These are phyloP conservation scores for Dothideomycetes sp. DNA, from an alignment of 2,329 filamentous ascomycete species.

Conservation along the genomic window DNA sequence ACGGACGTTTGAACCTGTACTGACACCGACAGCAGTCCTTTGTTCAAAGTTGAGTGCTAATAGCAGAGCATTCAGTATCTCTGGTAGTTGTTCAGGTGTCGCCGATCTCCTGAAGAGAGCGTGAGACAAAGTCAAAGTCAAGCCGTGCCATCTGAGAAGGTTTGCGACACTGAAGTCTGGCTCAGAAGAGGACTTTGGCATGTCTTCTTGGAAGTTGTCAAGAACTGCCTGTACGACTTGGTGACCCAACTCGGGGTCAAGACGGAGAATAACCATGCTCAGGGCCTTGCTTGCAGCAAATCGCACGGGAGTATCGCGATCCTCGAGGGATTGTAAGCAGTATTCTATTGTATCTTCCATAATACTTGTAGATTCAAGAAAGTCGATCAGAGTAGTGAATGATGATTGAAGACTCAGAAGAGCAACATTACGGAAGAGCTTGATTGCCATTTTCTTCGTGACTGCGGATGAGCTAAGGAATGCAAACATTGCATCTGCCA, in stretches of 20 bases:
- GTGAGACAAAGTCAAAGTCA: constrained; percentile 80
- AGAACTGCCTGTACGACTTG: constrained; percentile 84
- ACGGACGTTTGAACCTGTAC: constrained; percentile 79
- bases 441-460: constrained; percentile 73
- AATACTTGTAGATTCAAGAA: constrained; percentile 29
- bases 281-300: constrained; percentile 88
- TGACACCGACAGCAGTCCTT: constrained; percentile 71
- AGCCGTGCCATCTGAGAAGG: constrained; percentile 80
- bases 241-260: constrained; percentile 70
- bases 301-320: constrained; percentile 84
- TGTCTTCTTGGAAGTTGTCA: constrained; percentile 54
- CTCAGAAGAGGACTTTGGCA: constrained; percentile 40
- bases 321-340: constrained; percentile 66
- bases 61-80: constrained; percentile 68
- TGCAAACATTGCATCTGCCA: constrained; percentile 42
- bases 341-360: constrained; percentile 76
- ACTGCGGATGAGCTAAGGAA: constrained; percentile 64
- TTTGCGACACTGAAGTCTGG: constrained; percentile 66
- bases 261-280: constrained; percentile 72
- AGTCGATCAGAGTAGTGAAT: constrained; percentile 20
- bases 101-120: constrained; percentile 77
- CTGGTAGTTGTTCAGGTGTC: constrained; percentile 57
- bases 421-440: constrained; percentile 68
- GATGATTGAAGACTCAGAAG: constrained; percentile 50
- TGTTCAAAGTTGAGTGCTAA: constrained; percentile 83